Conservation (phyloP, 305 asterid species). For the Fraxinus xanthoxyloides region DNA sequence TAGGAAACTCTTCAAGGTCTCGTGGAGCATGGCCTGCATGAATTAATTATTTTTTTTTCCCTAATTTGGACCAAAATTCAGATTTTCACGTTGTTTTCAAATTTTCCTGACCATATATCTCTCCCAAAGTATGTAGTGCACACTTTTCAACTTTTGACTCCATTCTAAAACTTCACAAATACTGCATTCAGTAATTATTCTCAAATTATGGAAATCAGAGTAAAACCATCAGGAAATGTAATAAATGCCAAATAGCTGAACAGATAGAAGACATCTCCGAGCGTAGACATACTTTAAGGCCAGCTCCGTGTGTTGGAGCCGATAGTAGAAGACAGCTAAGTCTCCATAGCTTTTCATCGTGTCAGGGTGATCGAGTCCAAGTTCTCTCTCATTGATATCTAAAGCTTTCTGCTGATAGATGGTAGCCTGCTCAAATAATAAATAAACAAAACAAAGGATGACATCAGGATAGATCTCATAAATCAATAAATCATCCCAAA, state of each 20-base stretch:
- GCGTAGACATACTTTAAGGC: slow-evolving; percentile 62
- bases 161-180: neutral
- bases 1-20: slow-evolving; percentile 3
- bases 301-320: slow-evolving; percentile 89
- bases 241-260: neutral
- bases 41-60: neutral
- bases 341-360: slow-evolving; percentile 96
- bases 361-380: slow-evolving; percentile 92
- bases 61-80: neutral
- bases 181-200: neutral
- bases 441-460: slow-evolving; percentile 13
- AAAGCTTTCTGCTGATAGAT: slow-evolving; percentile 89
- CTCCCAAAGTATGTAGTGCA: neutral
- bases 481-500: slow-evolving; percentile 14
- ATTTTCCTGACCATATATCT: neutral
- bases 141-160: neutral
- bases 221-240: neutral
- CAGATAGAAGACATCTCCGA: neutral
- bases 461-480: slow-evolving; percentile 15
- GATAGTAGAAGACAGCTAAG: slow-evolving; percentile 85
- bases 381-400: slow-evolving; percentile 91
- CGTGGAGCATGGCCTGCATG: neutral
- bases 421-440: slow-evolving; percentile 56
- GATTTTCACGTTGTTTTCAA: neutral
- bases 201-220: neutral